Evolutionary conservation across 202 grass and related monocot genomes (phyloP).

Genomic region (Setaria viridis): DNA sequence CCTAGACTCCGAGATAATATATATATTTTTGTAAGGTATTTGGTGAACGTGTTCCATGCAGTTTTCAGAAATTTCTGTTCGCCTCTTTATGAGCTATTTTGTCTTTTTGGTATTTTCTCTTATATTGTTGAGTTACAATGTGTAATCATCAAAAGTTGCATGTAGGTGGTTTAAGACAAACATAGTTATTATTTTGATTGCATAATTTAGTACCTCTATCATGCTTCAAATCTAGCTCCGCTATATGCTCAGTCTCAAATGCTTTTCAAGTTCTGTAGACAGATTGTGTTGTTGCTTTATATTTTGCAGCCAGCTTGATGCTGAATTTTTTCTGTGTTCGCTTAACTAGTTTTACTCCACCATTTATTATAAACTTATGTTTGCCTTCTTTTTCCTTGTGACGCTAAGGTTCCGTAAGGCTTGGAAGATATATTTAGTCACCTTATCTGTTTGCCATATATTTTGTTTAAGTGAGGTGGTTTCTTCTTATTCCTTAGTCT

Average conservation of each 20-base stretch:
- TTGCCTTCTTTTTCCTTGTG: background rate
- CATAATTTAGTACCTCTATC: background rate
- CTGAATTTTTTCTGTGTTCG: background rate
- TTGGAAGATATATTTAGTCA: background rate
- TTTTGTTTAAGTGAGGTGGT: background rate
- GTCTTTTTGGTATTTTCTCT: background rate
- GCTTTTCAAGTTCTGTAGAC: background rate
- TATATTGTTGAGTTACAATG: background rate
- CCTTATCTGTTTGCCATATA: background rate
- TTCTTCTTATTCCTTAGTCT: background rate
- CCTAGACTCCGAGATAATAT: conserved; percentile 35
- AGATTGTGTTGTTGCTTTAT: background rate
- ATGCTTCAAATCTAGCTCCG: background rate
- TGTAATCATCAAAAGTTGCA: background rate
- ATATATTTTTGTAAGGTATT: conserved; percentile 2
- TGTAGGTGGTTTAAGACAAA: background rate
- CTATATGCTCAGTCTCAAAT: background rate
- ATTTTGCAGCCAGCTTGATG: background rate
- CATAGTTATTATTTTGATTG: background rate
- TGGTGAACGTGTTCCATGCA: conserved; percentile 32
- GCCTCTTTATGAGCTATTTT: background rate
- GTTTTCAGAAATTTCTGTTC: background rate
- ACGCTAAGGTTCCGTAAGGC: background rate
- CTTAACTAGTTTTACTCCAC: background rate
- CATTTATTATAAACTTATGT: background rate